These are phyloP conservation scores for Opeltia flavorubescens DNA, from an alignment of 495 filamentous ascomycete genomes.

Conservation along the genomic window DNA sequence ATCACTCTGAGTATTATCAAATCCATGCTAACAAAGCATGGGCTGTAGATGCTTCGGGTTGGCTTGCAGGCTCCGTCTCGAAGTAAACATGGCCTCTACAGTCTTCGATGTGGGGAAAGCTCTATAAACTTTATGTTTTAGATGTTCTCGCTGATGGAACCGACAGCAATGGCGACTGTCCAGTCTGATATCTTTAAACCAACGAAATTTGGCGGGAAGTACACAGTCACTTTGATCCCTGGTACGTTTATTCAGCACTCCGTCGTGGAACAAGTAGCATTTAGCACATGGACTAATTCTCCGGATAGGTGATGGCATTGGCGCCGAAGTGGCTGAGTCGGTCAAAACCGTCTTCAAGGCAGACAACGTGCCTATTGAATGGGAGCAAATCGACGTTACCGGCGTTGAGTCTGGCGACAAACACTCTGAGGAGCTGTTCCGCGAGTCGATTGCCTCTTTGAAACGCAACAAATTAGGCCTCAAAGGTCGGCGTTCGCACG, in stretches of 20 bases:
- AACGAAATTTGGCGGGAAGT: conserved; percentile 98
- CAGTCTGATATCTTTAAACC: conserved; percentile 92
- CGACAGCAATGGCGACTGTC: conserved; percentile 53
- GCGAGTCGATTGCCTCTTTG: conserved; percentile 84
- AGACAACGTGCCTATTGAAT: conserved; percentile 95
- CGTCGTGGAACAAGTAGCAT: conserved; percentile 1
- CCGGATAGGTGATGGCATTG: conserved; percentile 74
- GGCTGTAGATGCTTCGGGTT: too few relatives aligned
- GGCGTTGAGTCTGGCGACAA: conserved; percentile 78
- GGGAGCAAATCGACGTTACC: conserved; percentile 96
- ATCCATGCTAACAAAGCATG: too few relatives aligned
- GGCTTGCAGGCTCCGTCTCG: too few relatives aligned
- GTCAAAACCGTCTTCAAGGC: conserved; percentile 99
- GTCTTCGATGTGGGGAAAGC: too few relatives aligned
- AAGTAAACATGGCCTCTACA: too few relatives aligned
- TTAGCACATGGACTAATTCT: conserved; percentile 7
- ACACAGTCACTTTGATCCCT: conserved; percentile 95
- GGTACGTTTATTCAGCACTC: conserved; percentile 31
- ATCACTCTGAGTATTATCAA: too few relatives aligned
- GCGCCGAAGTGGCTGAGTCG: conserved; percentile 92
- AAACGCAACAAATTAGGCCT: conserved; percentile 96
- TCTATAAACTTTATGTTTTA: background rate
- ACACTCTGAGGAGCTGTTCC: conserved; percentile 87
- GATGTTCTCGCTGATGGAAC: background rate
- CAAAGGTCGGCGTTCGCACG: conserved; percentile 44